phyloP scores from a whole-genome alignment of 176 grass and related monocot genomes.

The Eleusine coracana region DNA sequence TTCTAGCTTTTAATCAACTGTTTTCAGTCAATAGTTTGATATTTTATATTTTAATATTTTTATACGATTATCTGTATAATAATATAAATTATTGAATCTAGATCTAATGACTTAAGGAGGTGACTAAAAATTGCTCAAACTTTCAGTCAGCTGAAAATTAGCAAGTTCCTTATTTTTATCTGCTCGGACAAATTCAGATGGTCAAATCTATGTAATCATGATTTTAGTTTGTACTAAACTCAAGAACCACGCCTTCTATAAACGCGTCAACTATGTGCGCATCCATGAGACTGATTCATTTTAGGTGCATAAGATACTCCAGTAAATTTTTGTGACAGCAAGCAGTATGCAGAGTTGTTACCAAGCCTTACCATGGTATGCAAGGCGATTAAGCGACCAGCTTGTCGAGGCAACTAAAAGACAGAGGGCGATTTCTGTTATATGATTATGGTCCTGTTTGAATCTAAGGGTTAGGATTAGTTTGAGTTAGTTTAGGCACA shows the following conservation, averaged over 20 bases:
- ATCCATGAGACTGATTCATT: background rate
- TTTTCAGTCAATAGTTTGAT: too few relatives aligned
- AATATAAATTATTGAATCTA: too few relatives aligned
- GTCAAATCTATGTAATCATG: background rate
- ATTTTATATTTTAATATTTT: too few relatives aligned
- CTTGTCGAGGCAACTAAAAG: constrained; percentile 3
- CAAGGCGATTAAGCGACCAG: background rate
- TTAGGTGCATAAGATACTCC: background rate
- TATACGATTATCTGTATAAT: too few relatives aligned
- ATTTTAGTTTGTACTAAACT: background rate
- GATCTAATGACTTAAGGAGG: too few relatives aligned
- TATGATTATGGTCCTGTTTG: too few relatives aligned
- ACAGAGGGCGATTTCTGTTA: too few relatives aligned
- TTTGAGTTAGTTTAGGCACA: too few relatives aligned
- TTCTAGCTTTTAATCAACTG: too few relatives aligned
- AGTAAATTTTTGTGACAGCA: background rate
- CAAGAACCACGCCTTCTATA: background rate
- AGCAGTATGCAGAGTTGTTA: background rate
- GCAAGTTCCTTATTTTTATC: background rate
- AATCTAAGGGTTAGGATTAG: too few relatives aligned
- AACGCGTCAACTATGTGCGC: background rate
- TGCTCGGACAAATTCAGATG: background rate
- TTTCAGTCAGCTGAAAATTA: too few relatives aligned
- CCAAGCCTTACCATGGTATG: background rate
- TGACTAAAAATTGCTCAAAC: too few relatives aligned